These are phyloP conservation scores for Apiotrichum mycotoxinovorans DNA, from an alignment of 1,284 basidiomycete genomes.

Conservation along the genomic window DNA sequence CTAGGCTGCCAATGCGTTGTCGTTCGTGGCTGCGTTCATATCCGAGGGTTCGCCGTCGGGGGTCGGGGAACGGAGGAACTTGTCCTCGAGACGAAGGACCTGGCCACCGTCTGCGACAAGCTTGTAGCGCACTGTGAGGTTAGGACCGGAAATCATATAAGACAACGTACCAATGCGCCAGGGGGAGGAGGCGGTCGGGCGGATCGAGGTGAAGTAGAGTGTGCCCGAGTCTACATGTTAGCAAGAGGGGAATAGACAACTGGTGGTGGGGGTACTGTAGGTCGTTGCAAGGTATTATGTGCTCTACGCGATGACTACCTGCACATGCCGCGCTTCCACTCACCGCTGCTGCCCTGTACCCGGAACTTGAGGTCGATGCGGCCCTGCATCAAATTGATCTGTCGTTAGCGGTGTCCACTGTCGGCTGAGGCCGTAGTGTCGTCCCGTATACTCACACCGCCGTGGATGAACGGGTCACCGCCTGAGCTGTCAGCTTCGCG, in stretches of 20 bases:
- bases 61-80: constrained; percentile 9
- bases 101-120: constrained; percentile 46
- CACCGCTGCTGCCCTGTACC: constrained; percentile 39
- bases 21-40: not conserved
- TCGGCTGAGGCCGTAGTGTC: not conserved
- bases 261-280: too few species aligned
- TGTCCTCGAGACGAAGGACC: constrained; percentile 40
- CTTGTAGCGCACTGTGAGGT: constrained; percentile 47
- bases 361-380: constrained; percentile 49
- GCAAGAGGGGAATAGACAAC: not conserved
- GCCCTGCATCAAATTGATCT: constrained; percentile 51
- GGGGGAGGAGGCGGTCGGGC: constrained; percentile 43
- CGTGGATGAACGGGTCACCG: constrained; percentile 50
- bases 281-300: too few species aligned
- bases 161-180: constrained; percentile 45
- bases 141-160: not conserved
- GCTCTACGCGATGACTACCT: too few species aligned
- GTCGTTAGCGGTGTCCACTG: not conserved
- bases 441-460: constrained; percentile 31
- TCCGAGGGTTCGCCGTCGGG: not conserved
- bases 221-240: constrained; percentile 40
- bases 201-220: constrained; percentile 50
- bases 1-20: not conserved
- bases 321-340: not conserved
- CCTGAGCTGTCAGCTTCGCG: constrained; percentile 24